A percentile compares a stretch with the other conserved stretches of the same genome.
Conservation (phyloP, 2,329 filamentous ascomycete genomes). For the Aureobasidium sp. region DNA sequence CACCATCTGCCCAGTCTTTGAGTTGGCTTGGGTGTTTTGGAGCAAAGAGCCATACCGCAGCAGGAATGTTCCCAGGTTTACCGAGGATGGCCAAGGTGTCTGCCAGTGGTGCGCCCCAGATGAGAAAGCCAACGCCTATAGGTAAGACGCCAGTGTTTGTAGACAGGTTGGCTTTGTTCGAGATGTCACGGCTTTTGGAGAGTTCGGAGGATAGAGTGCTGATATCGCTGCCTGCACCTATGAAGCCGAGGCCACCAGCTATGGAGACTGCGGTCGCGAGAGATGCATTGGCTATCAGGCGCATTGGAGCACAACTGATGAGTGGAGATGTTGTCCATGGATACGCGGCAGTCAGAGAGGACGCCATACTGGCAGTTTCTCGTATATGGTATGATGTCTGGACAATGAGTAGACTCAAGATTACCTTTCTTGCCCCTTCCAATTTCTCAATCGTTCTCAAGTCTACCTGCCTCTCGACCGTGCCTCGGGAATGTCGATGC, state of each 20-base stretch:
- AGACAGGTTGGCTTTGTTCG: conserved; percentile 12
- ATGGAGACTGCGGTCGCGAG: conserved; percentile 54
- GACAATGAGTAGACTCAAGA: background rate
- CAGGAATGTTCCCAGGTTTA: conserved; percentile 41
- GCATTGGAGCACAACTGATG: conserved; percentile 60
- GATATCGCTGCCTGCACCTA: conserved; percentile 31
- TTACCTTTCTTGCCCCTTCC: background rate
- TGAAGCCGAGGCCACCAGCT: conserved; percentile 39
- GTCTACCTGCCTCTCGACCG: background rate
- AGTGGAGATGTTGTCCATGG: conserved; percentile 53
- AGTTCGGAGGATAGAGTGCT: conserved; percentile 23
- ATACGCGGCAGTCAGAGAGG: conserved; percentile 31
- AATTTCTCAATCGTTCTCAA: background rate
- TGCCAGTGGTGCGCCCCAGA: conserved; percentile 35
- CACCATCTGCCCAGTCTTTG: conserved; percentile 23
- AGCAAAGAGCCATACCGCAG: conserved; percentile 61
- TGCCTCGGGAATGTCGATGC: conserved; percentile 10
- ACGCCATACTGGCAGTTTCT: background rate
- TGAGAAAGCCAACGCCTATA: conserved; percentile 55
- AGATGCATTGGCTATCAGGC: conserved; percentile 47
- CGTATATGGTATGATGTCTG: background rate
- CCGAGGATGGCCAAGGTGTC: conserved; percentile 43
- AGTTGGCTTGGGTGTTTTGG: conserved; percentile 36
- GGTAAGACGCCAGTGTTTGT: conserved; percentile 28
- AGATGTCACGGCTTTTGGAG: conserved; percentile 16